Evolutionary conservation across 768 basidiomycete species (phyloP).

Genomic region (Russula sp.): DNA sequence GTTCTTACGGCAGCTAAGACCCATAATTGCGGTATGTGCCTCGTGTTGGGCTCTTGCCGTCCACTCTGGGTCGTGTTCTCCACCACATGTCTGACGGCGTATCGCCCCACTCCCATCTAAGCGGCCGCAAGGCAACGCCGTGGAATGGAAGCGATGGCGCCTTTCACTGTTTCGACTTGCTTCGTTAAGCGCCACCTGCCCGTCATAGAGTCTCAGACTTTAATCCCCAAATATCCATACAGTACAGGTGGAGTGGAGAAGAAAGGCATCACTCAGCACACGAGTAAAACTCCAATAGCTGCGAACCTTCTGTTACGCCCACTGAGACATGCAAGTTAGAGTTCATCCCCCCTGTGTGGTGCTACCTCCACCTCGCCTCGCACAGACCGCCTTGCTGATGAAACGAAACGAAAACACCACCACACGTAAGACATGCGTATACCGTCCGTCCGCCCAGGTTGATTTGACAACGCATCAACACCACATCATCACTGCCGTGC

Average conservation of each 20-base stretch:
- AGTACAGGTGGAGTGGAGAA: not conserved
- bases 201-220: not conserved
- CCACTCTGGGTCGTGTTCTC: conserved; percentile 7
- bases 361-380: conserved; percentile 10
- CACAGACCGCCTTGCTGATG: conserved; percentile 16
- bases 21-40: conserved; percentile 8
- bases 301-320: not conserved
- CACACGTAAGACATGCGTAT: conserved; percentile 21
- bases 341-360: conserved; percentile 5
- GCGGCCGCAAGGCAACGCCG: conserved; percentile 24
- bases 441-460: not conserved
- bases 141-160: conserved; percentile 19
- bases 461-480: not conserved
- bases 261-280: not conserved
- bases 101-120: conserved; percentile 7
- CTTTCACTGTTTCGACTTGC: conserved; percentile 3
- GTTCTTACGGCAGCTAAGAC: conserved; percentile 16
- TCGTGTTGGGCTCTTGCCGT: conserved; percentile 1
- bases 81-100: conserved; percentile 19
- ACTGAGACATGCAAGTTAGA: not conserved
- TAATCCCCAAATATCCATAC: not conserved
- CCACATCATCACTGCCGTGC: not conserved
- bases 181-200: conserved; percentile 14
- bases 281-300: not conserved
- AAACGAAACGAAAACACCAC: not conserved